Base-by-base conservation (phyloP, 192 early-diverging fungal genomes). In the Ambispora gerdemannii region DNA sequence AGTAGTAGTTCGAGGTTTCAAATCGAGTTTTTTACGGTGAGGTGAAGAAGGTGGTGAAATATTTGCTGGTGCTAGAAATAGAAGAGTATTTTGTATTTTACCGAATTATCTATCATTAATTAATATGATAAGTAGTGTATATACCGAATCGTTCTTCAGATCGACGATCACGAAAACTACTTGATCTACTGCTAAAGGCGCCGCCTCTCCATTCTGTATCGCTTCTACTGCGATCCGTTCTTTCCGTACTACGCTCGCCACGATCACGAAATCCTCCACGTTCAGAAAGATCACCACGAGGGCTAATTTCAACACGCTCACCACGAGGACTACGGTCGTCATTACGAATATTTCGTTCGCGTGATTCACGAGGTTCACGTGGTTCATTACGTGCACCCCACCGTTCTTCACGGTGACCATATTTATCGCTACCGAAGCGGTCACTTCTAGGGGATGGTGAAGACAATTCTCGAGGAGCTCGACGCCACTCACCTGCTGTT, bases 401-500 rank as follows among this genome's bases (percentile, higher is more conserved):
- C 28, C 77, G 74, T 70, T 78, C 77, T 36, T 36, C 51, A 11
- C 33, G 32, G 51, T 38, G 38, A 11, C 71, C 73, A 53, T 53
- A 60, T 67, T 53, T 67, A 68, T 75, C 72, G 70, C 71, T 72
- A 36, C 75, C 76, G 56, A 80, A 85, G 24, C 76, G 73, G 20
- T 73, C 77, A 58, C 76, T 70, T 7, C 76, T 67, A 19, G 74
- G 73, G 47, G 81, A 78, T 56, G 80, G 6, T 3, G 72, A 33
- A 43, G 82, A 71, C 3, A 73, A 65, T 38, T 80, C 83, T 60
- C 80, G 49, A 30, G 82, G 74, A 32, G 68, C 63, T 50, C 87
- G 79, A 53, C 82, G 80, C 87, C 85, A 85, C 69, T 82, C 83
- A 68, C 77, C 81, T 59, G 81, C 76, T 7, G 85, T 87, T 63